Evolutionary conservation across 2,329 filamentous ascomycete genomes (phyloP), one percentile per base, ranked within the genome.

Genomic region (Pseudopithomyces maydicus): DNA sequence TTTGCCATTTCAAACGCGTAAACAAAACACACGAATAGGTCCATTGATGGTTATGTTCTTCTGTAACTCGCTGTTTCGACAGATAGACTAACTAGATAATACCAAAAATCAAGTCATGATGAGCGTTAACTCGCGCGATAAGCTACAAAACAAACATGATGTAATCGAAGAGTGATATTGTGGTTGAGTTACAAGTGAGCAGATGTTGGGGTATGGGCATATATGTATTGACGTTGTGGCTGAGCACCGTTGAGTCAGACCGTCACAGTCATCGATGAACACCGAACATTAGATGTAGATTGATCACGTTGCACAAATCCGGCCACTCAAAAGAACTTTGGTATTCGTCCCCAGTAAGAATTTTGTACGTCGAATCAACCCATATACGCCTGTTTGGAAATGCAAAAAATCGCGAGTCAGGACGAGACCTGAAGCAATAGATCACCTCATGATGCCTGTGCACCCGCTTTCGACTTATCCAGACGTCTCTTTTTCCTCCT

Each of bases 401-500:
- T 49, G 46, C 33, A 49, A 49, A 10, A 33, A 23, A n/a, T n/a
- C 32, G 22, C 12, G 22, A 17, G n/a, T 56, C 29, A 15, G 60
- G 50, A 55, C 45, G 43, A 17, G 62, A 69, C 60, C 43, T 6
- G 32, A 29, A 32, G 15, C 54, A 59, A 65, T 63, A 11, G 61
- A 29, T 29, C 26, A 29, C 50, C 54, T 46, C 36, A 55, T 54
- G 53, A 55, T 68, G 65, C 68, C 33, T 73, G 65, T 19, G 72
- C 70, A 54, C 69, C 71, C 26, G 66, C 64, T 58, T 71, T 74
- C 0, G 67, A 69, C 60, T 75, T 92, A 80, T 98, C 95, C 59
- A 97, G 78, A 84, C 88, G 96, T 80, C 95, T 90, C 78, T 91
- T 88, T 89, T 99, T 99, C 55, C 84, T 85, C 67, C 93, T 85